These are phyloP conservation scores for Adansonia madagascariensis DNA, from an alignment of 441 rosid genomes.

Conservation along the genomic window DNA sequence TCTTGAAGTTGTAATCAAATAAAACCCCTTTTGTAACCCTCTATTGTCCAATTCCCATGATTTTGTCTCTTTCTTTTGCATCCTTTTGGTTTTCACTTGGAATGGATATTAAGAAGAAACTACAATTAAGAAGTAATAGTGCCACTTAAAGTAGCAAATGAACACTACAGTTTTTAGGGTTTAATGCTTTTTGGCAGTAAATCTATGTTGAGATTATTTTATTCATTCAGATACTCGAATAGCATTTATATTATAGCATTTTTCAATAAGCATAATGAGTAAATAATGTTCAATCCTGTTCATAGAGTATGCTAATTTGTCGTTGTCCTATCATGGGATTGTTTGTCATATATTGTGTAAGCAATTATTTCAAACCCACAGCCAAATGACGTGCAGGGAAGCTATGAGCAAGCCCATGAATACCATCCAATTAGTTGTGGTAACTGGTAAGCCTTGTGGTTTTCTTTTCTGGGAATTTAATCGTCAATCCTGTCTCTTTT, in stretches of 20 bases:
- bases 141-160: slow-evolving; percentile 10
- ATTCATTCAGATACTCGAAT: not conserved
- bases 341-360: slow-evolving; percentile 14
- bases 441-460: slow-evolving; percentile 30
- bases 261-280: not conserved
- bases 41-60: not conserved
- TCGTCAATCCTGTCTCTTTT: not conserved
- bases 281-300: not conserved
- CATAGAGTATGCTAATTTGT: not conserved
- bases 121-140: not conserved
- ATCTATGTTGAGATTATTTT: not conserved
- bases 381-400: slow-evolving; percentile 32
- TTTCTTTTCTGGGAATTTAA: slow-evolving; percentile 10
- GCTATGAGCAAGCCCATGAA: slow-evolving; percentile 26
- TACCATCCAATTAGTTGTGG: slow-evolving; percentile 29
- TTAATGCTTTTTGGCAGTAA: slow-evolving; percentile 32
- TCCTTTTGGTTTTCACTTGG: not conserved
- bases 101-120: not conserved
- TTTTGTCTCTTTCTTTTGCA: not conserved
- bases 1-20: not conserved
- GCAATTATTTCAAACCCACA: slow-evolving; percentile 29
- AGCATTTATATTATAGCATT: not conserved
- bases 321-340: not conserved
- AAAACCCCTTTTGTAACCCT: too few species aligned
- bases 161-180: slow-evolving; percentile 18